Evolutionary conservation across 1,139 yeast genomes (phyloP).

Genomic region (Protomyces inouyei): DNA sequence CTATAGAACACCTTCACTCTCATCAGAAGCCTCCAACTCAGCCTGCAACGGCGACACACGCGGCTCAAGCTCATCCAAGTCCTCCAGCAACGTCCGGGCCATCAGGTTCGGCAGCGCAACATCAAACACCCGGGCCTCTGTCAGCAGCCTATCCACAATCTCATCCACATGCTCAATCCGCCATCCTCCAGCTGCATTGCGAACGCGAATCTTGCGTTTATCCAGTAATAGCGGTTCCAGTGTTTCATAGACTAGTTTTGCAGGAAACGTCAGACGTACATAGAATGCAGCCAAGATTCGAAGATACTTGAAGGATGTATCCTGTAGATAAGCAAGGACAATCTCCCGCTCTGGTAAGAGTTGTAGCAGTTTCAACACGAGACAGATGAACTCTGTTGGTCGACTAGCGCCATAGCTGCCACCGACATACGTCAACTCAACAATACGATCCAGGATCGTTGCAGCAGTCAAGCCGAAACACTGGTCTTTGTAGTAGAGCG

Average conservation of each 20-base stretch:
- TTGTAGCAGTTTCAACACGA: slow-evolving; percentile 59
- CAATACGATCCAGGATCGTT: slow-evolving; percentile 48
- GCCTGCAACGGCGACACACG: slow-evolving; percentile 38
- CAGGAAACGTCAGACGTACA: slow-evolving; percentile 49
- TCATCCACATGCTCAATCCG: slow-evolving; percentile 52
- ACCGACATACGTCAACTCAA: slow-evolving; percentile 45
- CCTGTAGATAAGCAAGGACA: slow-evolving; percentile 49
- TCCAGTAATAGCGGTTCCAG: slow-evolving; percentile 56
- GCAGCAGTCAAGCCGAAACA: slow-evolving; percentile 57
- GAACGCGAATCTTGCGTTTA: slow-evolving; percentile 49
- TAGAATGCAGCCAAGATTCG: slow-evolving; percentile 59
- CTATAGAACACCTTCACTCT: no score
- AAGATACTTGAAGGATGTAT: slow-evolving; percentile 58
- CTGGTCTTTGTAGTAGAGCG: slow-evolving; percentile 62
- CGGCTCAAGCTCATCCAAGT: slow-evolving; percentile 42
- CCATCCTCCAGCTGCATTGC: slow-evolving; percentile 38
- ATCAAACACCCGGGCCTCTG: slow-evolving; percentile 52
- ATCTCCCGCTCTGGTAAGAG: slow-evolving; percentile 56
- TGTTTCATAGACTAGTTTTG: slow-evolving; percentile 47
- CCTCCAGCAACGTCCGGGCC: slow-evolving; percentile 43
- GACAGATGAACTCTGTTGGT: slow-evolving; percentile 62
- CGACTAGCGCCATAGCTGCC: slow-evolving; percentile 49
- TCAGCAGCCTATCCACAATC: slow-evolving; percentile 53
- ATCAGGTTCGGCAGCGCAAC: slow-evolving; percentile 59
- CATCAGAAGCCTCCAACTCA: slow-evolving; percentile 34